Base-by-base conservation (phyloP, 2,329 filamentous ascomycete species). In the Dryadomyces quercivorus region DNA sequence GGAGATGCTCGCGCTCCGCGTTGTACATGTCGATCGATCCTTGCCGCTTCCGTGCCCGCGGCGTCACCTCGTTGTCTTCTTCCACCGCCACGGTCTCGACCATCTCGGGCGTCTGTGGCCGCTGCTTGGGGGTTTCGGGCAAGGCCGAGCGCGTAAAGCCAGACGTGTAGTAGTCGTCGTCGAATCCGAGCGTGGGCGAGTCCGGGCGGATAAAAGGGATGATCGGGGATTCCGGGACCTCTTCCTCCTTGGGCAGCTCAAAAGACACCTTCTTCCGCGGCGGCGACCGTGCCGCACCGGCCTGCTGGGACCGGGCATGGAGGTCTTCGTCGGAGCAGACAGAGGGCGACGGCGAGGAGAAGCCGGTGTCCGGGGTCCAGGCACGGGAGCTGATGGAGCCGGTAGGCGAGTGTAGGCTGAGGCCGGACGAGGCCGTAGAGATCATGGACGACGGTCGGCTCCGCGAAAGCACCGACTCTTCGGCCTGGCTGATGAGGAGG, bases 111-210 rank as follows among this genome's bases (percentile, higher is more conserved):
- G 50, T 54, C 20, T 59, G 55, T 2, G 60, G 52, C 4, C 57
- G 59, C 22, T 50, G 59, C 22, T 48, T 43, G 3, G 65, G 65
- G 5, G 61, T 51, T 8, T 62, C 58, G 2, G 66, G 66, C 7
- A 66, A 61, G 7, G 62, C 57, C 40, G 61, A 60, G 10, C 60
- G 60, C 7, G 59, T 51, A 1, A 62, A 54, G 31, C 59, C 62
- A 2, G 62, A 50, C 12, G 60, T 59, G 54, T 66, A 66, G 56
- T 70, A 66, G 48, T 66, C 67, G 59, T 75, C 74, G 52, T 77
- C 75, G 55, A 78, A 73, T 12, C 79, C 79, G 6, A 82, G 72
- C 0, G 79, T 82, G 1, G 79, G 79, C 3, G 78, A 82, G 60
- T 82, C 79, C 0, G 78, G 79, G 9, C 79, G 76, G 57, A 80